A percentile compares a stretch with the other conserved stretches of the same genome.
These are phyloP conservation scores for Fomitopsis betulina DNA, from an alignment of 1,284 basidiomycete species.

Conservation along the genomic window DNA sequence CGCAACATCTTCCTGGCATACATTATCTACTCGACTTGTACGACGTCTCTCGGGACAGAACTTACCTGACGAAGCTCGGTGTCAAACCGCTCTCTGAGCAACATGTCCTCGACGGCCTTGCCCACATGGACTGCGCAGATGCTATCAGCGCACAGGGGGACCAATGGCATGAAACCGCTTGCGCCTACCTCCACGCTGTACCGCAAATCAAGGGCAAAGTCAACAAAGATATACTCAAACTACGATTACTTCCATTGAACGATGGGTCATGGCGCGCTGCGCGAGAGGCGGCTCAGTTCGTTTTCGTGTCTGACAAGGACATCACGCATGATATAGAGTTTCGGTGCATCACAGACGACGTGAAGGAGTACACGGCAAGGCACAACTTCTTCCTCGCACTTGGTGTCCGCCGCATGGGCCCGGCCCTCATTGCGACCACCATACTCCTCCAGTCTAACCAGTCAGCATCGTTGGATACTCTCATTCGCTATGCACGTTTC, in stretches of 20 bases:
- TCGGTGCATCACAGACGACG: not conserved
- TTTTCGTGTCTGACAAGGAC: not conserved
- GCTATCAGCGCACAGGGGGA: not conserved
- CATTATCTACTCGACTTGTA: not conserved
- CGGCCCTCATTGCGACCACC: not conserved
- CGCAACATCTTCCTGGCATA: not conserved
- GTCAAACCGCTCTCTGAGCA: not conserved
- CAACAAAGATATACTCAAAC: not conserved
- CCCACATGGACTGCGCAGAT: not conserved
- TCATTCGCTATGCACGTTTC: not conserved
- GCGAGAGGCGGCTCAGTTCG: not conserved
- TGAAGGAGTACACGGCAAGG: not conserved
- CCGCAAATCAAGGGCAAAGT: not conserved
- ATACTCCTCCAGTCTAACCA: not conserved
- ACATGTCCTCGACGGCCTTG: not conserved
- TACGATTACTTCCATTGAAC: not conserved
- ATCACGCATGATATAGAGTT: not conserved
- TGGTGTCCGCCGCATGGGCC: not conserved
- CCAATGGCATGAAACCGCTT: not conserved
- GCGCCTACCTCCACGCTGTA: not conserved
- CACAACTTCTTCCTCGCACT: not conserved
- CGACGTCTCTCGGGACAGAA: not conserved
- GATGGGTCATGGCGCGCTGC: not conserved
- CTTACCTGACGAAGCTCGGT: not conserved
- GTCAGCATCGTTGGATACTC: not conserved